A percentile compares a stretch with the other conserved stretches of the same genome.
These are phyloP conservation scores for Fusarium mundagurra DNA, from an alignment of 2,329 filamentous ascomycete genomes.

Conservation along the genomic window DNA sequence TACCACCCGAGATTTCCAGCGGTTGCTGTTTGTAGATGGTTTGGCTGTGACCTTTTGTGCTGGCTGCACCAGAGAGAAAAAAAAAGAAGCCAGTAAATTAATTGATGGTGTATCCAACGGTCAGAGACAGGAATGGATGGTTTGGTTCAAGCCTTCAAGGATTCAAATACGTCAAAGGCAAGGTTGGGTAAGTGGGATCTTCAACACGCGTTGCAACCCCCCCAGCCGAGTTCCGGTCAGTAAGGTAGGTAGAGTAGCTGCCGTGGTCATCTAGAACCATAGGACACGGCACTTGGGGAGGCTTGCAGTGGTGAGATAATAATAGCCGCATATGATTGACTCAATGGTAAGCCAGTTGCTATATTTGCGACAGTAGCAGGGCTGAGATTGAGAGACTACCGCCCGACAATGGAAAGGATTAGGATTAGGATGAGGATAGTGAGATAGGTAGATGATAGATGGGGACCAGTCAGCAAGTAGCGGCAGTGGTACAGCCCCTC, in stretches of 20 bases:
- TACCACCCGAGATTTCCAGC: constrained; percentile 11
- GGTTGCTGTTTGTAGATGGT: constrained; percentile 4
- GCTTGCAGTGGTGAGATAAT: constrained; percentile 23
- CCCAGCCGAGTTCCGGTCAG: constrained; percentile 5
- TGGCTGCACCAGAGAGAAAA: constrained; percentile 2
- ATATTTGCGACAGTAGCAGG: constrained; percentile 36
- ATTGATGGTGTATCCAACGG: neutral
- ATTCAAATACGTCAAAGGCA: neutral
- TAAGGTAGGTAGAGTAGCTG: neutral
- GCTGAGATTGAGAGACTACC: neutral
- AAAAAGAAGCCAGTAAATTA: neutral
- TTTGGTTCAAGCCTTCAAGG: constrained; percentile 5
- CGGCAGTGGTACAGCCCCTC: neutral
- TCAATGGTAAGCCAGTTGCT: constrained; percentile 25
- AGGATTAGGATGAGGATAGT: neutral
- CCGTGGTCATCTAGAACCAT: neutral
- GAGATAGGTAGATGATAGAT: neutral
- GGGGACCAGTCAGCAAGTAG: neutral
- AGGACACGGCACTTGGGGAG: neutral
- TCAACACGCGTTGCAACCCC: constrained; percentile 8
- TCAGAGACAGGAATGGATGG: neutral
- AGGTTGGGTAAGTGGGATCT: constrained; percentile 24
- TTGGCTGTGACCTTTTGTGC: constrained; percentile 6
- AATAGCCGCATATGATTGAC: constrained; percentile 15
- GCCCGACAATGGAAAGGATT: neutral